Percentiles rank a stretch among this genome's conserved stretches.
Evolutionary conservation across 495 filamentous ascomycete species (phyloP).

Genomic region (Trichocladium uniseriatum): DNA sequence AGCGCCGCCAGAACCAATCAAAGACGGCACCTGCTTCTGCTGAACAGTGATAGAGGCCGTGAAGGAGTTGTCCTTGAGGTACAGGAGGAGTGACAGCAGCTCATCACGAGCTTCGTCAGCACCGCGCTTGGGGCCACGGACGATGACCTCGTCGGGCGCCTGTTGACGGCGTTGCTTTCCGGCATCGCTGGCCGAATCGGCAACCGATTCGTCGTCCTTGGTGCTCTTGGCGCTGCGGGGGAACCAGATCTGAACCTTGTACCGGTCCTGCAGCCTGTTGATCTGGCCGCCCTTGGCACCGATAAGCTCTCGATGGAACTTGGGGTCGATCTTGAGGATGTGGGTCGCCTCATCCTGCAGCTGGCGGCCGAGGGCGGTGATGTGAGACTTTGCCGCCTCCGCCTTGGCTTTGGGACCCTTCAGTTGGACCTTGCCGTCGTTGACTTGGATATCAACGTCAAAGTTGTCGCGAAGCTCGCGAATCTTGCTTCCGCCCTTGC

Average conservation of each 20-base stretch:
- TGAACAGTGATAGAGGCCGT: conserved; percentile 72
- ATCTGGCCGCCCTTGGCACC: conserved; percentile 83
- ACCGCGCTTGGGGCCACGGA: conserved; percentile 83
- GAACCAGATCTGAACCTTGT: conserved; percentile 90
- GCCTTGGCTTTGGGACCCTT: conserved; percentile 58
- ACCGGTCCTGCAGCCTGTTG: conserved; percentile 81
- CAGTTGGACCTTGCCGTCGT: conserved; percentile 55
- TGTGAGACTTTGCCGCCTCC: conserved; percentile 69
- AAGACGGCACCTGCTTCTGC: conserved; percentile 72
- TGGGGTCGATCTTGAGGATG: conserved; percentile 75
- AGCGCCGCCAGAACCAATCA: conserved; percentile 82
- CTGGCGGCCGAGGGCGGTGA: conserved; percentile 63
- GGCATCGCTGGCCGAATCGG: conserved; percentile 61
- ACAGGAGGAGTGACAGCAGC: conserved; percentile 75
- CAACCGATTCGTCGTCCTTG: conserved; percentile 60
- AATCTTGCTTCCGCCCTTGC: conserved; percentile 85
- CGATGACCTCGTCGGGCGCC: conserved; percentile 76
- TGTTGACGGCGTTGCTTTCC: conserved; percentile 64
- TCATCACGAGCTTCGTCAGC: conserved; percentile 87
- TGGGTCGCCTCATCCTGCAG: conserved; percentile 82
- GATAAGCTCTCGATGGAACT: conserved; percentile 82
- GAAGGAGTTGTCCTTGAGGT: conserved; percentile 74
- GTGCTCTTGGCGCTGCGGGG: conserved; percentile 54
- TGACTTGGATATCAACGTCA: conserved; percentile 93
- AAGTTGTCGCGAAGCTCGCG: conserved; percentile 92